A percentile compares a stretch with the other conserved stretches of the same genome.
Evolutionary conservation across 768 basidiomycete genomes (phyloP).

Genomic region (Porpolomopsis calyptriformis): DNA sequence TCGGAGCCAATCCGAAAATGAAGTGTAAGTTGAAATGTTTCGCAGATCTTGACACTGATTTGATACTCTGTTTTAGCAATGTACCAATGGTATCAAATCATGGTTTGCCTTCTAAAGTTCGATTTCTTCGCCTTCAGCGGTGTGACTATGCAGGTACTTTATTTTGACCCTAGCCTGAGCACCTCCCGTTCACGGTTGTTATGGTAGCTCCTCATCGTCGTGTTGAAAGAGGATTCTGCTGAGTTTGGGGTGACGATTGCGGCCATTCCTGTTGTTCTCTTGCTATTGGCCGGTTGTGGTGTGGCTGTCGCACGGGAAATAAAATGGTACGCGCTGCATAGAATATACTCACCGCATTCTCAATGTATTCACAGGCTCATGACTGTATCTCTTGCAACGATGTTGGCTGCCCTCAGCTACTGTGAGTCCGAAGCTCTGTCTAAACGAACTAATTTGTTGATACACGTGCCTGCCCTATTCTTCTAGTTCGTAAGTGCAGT

Average conservation of each 20-base stretch:
- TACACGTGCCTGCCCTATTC: background rate
- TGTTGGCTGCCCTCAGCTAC: conserved; percentile 68
- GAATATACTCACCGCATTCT: background rate
- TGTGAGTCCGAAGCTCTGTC: conserved; percentile 38
- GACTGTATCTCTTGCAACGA: conserved; percentile 58
- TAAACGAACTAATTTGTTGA: background rate
- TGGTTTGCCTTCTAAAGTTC: conserved; percentile 81
- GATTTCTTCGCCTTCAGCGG: conserved; percentile 83
- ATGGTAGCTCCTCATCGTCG: conserved; percentile 69
- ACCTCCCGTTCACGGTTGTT: conserved; percentile 1
- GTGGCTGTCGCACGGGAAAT: conserved; percentile 72
- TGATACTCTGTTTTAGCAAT: conserved; percentile 40
- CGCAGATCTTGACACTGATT: conserved; percentile 2
- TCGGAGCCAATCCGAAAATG: conserved; percentile 76
- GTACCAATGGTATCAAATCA: conserved; percentile 82
- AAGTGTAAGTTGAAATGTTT: conserved; percentile 45
- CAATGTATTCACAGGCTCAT: conserved; percentile 43
- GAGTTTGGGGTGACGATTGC: conserved; percentile 78
- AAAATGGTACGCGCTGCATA: conserved; percentile 44
- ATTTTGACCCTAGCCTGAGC: background rate
- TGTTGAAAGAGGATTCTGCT: conserved; percentile 48
- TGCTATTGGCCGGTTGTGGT: conserved; percentile 54
- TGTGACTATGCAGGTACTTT: conserved; percentile 73
- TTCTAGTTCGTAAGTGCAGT: conserved; percentile 32
- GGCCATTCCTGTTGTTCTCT: conserved; percentile 70